Evolutionary conservation across 352 stramenopile species (phyloP).

Genomic region (Phytophthora ohioensis): DNA sequence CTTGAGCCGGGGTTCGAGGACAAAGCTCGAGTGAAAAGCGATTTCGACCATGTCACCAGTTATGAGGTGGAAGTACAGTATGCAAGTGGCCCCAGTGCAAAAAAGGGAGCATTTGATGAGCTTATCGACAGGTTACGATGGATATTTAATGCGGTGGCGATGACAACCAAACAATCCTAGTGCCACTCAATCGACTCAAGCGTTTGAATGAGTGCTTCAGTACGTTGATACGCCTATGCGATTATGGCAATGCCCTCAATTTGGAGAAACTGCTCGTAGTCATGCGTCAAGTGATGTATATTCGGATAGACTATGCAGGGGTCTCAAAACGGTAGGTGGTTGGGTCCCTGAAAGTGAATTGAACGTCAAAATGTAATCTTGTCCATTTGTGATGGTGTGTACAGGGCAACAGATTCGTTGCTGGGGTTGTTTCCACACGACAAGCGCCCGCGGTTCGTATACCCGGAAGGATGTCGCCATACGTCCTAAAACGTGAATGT

Average conservation of each 20-base stretch:
- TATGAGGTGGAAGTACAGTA: constrained; percentile 7
- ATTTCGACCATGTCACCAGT: constrained; percentile 16
- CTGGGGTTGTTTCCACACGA: constrained; percentile 19
- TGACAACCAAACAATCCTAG: constrained; percentile 17
- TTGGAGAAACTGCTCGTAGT: constrained; percentile 28
- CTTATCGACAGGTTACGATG: constrained; percentile 27
- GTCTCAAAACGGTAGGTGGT: constrained; percentile 24
- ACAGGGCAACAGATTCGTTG: constrained; percentile 15
- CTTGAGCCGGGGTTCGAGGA: constrained; percentile 18
- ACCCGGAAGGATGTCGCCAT: constrained; percentile 3
- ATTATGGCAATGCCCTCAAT: constrained; percentile 20
- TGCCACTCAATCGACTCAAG: constrained; percentile 18
- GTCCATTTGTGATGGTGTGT: background rate
- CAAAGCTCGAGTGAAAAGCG: background rate
- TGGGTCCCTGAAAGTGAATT: background rate
- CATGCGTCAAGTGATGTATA: constrained; percentile 28
- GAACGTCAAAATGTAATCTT: background rate
- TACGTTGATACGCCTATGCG: constrained; percentile 16
- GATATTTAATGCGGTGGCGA: constrained; percentile 25
- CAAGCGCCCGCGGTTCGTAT: constrained; percentile 17
- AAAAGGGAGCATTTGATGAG: constrained; percentile 23
- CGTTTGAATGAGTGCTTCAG: constrained; percentile 19
- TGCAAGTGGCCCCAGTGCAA: background rate
- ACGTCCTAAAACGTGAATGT: too few species aligned
- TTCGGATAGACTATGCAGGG: constrained; percentile 22